phyloP scores from a whole-genome alignment of 2,329 filamentous ascomycete species.

The Cladobotryum mycophilum region DNA sequence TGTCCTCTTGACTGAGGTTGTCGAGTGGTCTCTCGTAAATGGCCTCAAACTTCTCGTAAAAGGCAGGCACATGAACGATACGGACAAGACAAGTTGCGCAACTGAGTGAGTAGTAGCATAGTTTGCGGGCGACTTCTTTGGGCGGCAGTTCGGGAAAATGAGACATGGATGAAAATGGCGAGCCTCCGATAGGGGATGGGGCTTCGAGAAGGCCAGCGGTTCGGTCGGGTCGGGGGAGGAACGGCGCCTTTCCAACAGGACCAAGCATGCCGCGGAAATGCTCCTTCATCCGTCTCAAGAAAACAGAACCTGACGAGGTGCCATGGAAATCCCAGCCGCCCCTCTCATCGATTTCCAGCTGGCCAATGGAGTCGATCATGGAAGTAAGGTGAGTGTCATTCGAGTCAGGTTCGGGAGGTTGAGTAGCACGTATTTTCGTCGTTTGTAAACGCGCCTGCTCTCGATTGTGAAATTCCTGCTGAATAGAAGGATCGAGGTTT shows the following conservation, averaged over 20 bases:
- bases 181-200: conserved; percentile 57
- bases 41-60: conserved; percentile 69
- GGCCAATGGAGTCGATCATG: conserved; percentile 90
- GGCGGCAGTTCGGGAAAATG: conserved; percentile 64
- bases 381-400: conserved; percentile 75
- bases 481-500: conserved; percentile 68
- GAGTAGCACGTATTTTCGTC: conserved; percentile 35
- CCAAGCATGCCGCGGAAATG: conserved; percentile 76
- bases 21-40: conserved; percentile 67
- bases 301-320: conserved; percentile 84
- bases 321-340: conserved; percentile 95
- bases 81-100: conserved; percentile 55
- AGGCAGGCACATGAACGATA: conserved; percentile 75
- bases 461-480: conserved; percentile 59
- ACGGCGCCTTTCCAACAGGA: conserved; percentile 53
- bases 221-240: conserved; percentile 47
- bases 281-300: conserved; percentile 78
- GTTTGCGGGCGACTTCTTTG: conserved; percentile 45
- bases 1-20: conserved; percentile 57
- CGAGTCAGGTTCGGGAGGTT: conserved; percentile 30
- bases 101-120: conserved; percentile 51
- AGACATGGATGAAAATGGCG: conserved; percentile 50
- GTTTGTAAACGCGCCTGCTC: conserved; percentile 44
- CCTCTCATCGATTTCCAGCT: conserved; percentile 83
- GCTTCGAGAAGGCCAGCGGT: conserved; percentile 58